phyloP scores from a whole-genome alignment of 345 rosid species.

The Conringia planisiliqua region DNA sequence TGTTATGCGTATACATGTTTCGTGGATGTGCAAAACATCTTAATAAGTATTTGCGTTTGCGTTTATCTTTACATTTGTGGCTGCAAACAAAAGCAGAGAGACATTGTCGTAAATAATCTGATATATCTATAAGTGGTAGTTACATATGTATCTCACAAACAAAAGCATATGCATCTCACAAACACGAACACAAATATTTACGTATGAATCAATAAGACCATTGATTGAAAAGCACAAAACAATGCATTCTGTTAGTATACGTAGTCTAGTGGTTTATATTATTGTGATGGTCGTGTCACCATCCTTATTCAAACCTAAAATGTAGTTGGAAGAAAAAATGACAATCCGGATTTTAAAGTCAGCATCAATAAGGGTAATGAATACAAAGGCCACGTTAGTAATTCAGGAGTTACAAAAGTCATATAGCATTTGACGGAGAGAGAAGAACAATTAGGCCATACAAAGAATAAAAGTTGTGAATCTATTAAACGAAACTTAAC shows the following conservation, averaged over 20 bases:
- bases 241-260: neutral
- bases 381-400: neutral
- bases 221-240: neutral
- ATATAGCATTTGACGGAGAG: neutral
- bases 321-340: neutral
- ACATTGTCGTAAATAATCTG: neutral
- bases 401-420: neutral
- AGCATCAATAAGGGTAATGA: conserved; percentile 1
- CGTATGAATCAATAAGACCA: neutral
- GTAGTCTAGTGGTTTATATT: neutral
- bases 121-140: neutral
- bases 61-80: neutral
- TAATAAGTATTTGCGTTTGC: neutral
- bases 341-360: neutral
- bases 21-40: neutral
- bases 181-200: neutral
- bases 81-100: neutral
- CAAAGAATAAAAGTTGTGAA: conserved; percentile 9
- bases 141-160: neutral
- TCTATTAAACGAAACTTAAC: conserved; percentile 15
- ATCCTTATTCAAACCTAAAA: neutral
- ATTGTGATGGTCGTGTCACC: neutral
- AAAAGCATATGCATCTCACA: no score
- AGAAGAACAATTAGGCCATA: neutral
- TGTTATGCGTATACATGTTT: neutral